Conservation (phyloP, 805 yeast species). For the Yamadazyma scolyti region DNA sequence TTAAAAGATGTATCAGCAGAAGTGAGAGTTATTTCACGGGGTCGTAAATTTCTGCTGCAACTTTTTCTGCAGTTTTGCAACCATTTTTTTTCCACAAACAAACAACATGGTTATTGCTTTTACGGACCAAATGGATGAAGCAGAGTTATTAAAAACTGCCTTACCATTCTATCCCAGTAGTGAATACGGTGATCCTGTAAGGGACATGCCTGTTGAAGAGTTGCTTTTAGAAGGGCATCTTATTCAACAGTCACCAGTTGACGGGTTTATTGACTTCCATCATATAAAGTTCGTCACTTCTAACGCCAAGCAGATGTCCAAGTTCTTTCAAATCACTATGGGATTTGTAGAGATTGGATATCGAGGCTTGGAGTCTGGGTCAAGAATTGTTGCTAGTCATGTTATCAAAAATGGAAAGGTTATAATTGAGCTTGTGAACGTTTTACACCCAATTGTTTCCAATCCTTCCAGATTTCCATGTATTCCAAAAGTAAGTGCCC, state of each 20-base stretch:
- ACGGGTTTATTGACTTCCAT: constrained; percentile 49
- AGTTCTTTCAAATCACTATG: constrained; percentile 47
- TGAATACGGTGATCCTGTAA: constrained; percentile 15
- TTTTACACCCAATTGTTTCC: constrained; percentile 24
- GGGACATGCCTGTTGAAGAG: constrained; percentile 13
- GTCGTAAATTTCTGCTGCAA: too few relatives aligned
- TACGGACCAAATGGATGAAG: neutral
- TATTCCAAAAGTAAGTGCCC: too few relatives aligned
- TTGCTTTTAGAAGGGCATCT: constrained; percentile 16
- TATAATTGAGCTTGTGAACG: constrained; percentile 44
- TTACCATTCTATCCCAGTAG: constrained; percentile 18
- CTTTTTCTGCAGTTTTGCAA: neutral
- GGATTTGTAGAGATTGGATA: constrained; percentile 67
- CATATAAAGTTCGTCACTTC: constrained; percentile 69
- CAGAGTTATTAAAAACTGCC: constrained; percentile 6
- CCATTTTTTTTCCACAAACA: neutral
- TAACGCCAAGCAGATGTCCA: constrained; percentile 66
- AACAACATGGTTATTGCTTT: neutral
- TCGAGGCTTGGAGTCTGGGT: constrained; percentile 67
- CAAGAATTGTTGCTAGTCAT: constrained; percentile 50
- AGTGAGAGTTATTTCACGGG: too few relatives aligned
- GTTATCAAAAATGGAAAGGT: constrained; percentile 59
- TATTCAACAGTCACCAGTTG: constrained; percentile 15
- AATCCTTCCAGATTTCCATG: constrained; percentile 6
- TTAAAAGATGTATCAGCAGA: too few relatives aligned